Conservation (phyloP, 78 protist species). For the Dictyostelium capitatum region DNA sequence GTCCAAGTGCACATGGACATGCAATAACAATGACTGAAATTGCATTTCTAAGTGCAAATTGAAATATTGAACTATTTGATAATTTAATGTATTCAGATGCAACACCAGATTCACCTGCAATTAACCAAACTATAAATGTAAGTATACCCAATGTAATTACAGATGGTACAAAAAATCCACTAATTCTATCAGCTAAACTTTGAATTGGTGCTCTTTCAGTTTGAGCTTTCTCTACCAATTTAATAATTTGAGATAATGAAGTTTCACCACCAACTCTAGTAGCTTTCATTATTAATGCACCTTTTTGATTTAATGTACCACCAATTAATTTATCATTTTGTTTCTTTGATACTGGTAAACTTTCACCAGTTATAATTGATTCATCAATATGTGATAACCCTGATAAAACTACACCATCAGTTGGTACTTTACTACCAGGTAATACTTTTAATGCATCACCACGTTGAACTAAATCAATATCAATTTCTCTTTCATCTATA, state of each 20-base stretch:
- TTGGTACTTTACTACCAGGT: conserved; percentile 88
- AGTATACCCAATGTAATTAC: conserved; percentile 89
- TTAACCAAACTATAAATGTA: conserved; percentile 89
- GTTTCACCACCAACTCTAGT: conserved; percentile 91
- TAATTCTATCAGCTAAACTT: conserved; percentile 86
- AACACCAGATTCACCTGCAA: conserved; percentile 26
- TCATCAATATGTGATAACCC: conserved; percentile 91
- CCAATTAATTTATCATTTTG: conserved; percentile 92
- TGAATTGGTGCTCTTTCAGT: conserved; percentile 87
- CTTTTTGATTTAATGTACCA: conserved; percentile 92
- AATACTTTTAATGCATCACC: conserved; percentile 93
- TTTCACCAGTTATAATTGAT: conserved; percentile 97
- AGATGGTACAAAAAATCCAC: conserved; percentile 91
- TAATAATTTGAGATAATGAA: conserved; percentile 88
- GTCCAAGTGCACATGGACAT: conserved; percentile 98
- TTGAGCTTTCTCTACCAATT: conserved; percentile 96
- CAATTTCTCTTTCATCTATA: conserved; percentile 67
- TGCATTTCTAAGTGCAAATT: conserved; percentile 89
- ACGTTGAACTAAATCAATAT: conserved; percentile 64
- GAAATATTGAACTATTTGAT: conserved; percentile 6
- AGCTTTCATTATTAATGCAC: conserved; percentile 80
- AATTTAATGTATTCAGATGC: background rate
- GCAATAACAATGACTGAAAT: conserved; percentile 92
- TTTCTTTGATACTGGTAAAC: conserved; percentile 87
- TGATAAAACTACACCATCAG: conserved; percentile 86